phyloP scores from a whole-genome alignment of 1,284 basidiomycete genomes.

The Xerocomus amazonicus region DNA sequence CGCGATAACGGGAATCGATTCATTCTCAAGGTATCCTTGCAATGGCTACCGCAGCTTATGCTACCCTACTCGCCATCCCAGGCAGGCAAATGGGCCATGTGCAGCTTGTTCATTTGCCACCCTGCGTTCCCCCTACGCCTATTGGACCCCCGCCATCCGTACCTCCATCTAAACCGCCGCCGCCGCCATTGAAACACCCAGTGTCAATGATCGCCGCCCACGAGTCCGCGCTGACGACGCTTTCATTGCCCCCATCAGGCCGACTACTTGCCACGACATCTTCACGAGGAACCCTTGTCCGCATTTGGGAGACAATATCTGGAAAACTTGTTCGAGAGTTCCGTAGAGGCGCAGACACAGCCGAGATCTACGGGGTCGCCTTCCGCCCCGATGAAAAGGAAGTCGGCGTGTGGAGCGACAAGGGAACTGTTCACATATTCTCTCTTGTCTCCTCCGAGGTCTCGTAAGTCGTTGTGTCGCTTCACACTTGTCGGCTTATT shows the following conservation, averaged over 20 bases:
- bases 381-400: slow-evolving; percentile 77
- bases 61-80: slow-evolving; percentile 83
- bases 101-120: slow-evolving; percentile 83
- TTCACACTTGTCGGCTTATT: slow-evolving; percentile 7
- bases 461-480: slow-evolving; percentile 48
- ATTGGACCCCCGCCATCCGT: slow-evolving; percentile 31
- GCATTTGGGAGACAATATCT: slow-evolving; percentile 81
- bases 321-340: slow-evolving; percentile 81
- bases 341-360: slow-evolving; percentile 84
- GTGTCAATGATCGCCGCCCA: slow-evolving; percentile 87
- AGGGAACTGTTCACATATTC: slow-evolving; percentile 93
- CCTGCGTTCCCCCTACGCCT: slow-evolving; percentile 48
- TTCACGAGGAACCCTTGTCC: slow-evolving; percentile 79
- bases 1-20: slow-evolving; percentile 8
- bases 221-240: slow-evolving; percentile 71
- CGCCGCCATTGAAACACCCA: slow-evolving; percentile 56
- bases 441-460: slow-evolving; percentile 62
- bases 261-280: slow-evolving; percentile 84
- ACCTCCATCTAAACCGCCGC: slow-evolving; percentile 48
- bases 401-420: slow-evolving; percentile 91
- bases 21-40: slow-evolving; percentile 69
- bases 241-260: slow-evolving; percentile 78
- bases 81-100: slow-evolving; percentile 90
- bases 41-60: slow-evolving; percentile 71
- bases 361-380: slow-evolving; percentile 87